phyloP scores from a whole-genome alignment of 495 filamentous ascomycete genomes.

The Neurospora terricola region DNA sequence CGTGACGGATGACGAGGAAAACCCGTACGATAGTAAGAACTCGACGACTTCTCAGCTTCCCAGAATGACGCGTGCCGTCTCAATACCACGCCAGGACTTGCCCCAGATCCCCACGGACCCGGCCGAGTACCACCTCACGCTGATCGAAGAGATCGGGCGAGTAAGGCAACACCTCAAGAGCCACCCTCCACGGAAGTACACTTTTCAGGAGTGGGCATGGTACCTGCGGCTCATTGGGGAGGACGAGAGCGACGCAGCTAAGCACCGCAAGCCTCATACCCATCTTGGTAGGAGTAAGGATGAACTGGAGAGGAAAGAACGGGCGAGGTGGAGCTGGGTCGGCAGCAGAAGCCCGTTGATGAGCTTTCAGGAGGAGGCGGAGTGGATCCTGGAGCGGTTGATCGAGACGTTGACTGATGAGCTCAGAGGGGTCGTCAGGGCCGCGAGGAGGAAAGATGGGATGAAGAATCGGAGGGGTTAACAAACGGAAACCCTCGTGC shows the following conservation, averaged over 20 bases:
- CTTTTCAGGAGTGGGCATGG: constrained; percentile 74
- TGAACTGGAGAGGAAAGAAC: neutral
- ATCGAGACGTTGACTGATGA: constrained; percentile 44
- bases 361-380: constrained; percentile 59
- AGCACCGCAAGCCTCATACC: constrained; percentile 24
- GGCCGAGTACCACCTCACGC: constrained; percentile 54
- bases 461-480: neutral
- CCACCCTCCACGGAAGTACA: constrained; percentile 55
- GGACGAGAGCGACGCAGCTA: constrained; percentile 43
- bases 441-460: neutral
- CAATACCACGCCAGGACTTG: constrained; percentile 17
- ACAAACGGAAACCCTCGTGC: neutral
- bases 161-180: constrained; percentile 54
- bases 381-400: constrained; percentile 69
- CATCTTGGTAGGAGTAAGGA: neutral
- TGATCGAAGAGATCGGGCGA: constrained; percentile 58
- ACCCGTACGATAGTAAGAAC: neutral
- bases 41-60: constrained; percentile 1
- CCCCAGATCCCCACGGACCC: constrained; percentile 20
- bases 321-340: constrained; percentile 62
- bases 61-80: constrained; percentile 15
- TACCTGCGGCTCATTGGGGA: constrained; percentile 68
- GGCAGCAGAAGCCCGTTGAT: constrained; percentile 62
- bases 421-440: constrained; percentile 25
- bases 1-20: constrained; percentile 1